These are phyloP conservation scores for Closterium sp. DNA, from an alignment of 139 green algal species.

Conservation along the genomic window DNA sequence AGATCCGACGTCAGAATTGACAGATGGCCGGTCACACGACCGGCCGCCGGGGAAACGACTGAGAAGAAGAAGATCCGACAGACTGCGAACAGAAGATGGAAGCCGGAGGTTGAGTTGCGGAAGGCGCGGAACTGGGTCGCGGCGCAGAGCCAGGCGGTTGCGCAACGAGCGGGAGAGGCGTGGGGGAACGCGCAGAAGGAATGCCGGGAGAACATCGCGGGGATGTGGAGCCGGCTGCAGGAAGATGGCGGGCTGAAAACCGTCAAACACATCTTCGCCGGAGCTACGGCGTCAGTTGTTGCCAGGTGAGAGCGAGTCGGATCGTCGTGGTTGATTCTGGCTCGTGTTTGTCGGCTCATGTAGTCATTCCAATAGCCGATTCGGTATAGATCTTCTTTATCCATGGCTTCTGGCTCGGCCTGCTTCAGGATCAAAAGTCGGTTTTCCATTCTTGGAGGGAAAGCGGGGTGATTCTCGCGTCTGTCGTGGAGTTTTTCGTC, in stretches of 20 bases:
- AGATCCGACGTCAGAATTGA: background rate
- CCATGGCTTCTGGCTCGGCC: too few relatives aligned
- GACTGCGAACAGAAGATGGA: background rate
- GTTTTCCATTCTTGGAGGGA: too few relatives aligned
- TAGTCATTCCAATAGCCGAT: too few relatives aligned
- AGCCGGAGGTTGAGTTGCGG: background rate
- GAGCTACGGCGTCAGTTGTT: background rate
- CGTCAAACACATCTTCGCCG: background rate
- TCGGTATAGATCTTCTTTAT: too few relatives aligned
- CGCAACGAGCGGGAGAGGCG: background rate
- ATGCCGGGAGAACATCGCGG: background rate
- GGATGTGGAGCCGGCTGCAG: background rate
- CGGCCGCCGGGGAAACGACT: background rate
- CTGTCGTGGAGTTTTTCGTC: too few relatives aligned
- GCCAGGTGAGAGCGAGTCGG: background rate
- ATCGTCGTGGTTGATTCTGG: too few relatives aligned
- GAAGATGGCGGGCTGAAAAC: background rate
- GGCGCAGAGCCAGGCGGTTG: background rate
- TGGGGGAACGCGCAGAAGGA: background rate
- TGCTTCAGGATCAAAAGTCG: too few relatives aligned
- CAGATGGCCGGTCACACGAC: background rate
- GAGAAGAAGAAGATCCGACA: background rate
- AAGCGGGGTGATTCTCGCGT: too few relatives aligned
- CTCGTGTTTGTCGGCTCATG: too few relatives aligned
- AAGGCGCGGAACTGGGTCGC: background rate